Evolutionary conservation across 139 green algal genomes (phyloP), one percentile per base, ranked within the genome.

Genomic region (Asterochloris erici): DNA sequence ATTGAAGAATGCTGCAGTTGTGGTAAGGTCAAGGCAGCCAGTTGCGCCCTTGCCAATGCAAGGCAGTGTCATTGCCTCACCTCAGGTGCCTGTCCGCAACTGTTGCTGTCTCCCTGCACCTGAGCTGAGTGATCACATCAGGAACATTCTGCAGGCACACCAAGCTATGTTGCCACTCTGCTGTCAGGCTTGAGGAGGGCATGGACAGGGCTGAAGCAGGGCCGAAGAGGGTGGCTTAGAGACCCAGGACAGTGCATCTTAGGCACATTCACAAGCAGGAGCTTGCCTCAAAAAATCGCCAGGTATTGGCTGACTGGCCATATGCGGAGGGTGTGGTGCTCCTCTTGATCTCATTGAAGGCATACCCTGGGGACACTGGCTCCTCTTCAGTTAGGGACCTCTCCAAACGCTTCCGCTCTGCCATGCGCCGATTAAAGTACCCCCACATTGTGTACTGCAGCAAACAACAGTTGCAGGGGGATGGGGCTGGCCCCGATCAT

Each of bases 371-470:
- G n/a, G 76, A 80, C 54, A 21, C 54, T 26, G 76, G 76, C 76
- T 70, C 68, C 14, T 61, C 54, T 4, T 64, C 23, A 54, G 38
- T 54, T 6, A 54, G 38, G 14, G 13, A 23, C 73, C 71, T 6
- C 10, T 73, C 73, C n/a, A 73, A 61, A 11, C 60, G 68, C 68
- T 77, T 73, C 63, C 28, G 68, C n/a, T 69, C 38, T 23, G 76
- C 62, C 82, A 86, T 86, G 16, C 82, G 77, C 60, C 82, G 77
- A 11, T 79, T 78, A 60, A 86, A 83, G 77, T 86, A 86, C 27
- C 82, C 81, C 80, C 80, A 84, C 21, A 68, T 74, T 21, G 54
- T 79, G 26, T 83, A 83, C 38, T 54, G 38, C 38, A 54, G 38
- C 38, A 54, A 6, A 6, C 38, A 54, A 54, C 38, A 54, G 2